These are phyloP conservation scores for Neospora caninum DNA, from an alignment of 169 alveolate genomes.

Conservation along the genomic window DNA sequence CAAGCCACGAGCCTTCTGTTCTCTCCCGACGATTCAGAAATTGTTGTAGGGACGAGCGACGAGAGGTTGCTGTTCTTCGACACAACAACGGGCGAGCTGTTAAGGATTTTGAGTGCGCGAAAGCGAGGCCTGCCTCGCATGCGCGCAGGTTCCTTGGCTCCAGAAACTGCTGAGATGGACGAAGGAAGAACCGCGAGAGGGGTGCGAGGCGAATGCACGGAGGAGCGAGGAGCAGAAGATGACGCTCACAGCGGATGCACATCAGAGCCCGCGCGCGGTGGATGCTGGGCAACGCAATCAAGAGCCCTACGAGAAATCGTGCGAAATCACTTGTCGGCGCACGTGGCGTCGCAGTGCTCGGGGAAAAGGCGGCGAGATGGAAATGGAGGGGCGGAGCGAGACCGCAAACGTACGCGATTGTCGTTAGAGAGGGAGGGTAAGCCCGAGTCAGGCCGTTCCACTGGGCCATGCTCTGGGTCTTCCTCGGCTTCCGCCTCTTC, in stretches of 20 bases:
- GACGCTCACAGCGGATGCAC: neutral
- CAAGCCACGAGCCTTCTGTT: neutral
- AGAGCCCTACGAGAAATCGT: neutral
- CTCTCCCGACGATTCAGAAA: neutral
- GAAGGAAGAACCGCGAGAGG: too few relatives aligned
- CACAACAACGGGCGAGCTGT: neutral
- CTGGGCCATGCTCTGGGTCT: neutral
- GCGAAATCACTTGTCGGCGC: neutral
- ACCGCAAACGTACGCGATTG: neutral
- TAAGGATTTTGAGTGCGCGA: neutral
- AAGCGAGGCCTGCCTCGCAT: neutral
- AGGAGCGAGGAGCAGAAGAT: neutral
- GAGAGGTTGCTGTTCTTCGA: conserved; percentile 10
- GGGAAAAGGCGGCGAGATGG: neutral
- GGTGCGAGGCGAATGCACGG: neutral
- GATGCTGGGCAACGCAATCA: neutral
- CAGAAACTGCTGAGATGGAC: too few relatives aligned
- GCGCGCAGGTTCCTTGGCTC: too few relatives aligned
- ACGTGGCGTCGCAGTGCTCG: neutral
- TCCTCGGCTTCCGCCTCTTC: neutral
- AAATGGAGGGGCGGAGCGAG: neutral
- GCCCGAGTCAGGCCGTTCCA: neutral
- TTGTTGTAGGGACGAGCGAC: neutral
- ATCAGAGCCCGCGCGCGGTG: neutral
- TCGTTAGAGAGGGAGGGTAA: neutral